phyloP scores from a whole-genome alignment of 306 rosid genomes.

The Cicer judaicum region DNA sequence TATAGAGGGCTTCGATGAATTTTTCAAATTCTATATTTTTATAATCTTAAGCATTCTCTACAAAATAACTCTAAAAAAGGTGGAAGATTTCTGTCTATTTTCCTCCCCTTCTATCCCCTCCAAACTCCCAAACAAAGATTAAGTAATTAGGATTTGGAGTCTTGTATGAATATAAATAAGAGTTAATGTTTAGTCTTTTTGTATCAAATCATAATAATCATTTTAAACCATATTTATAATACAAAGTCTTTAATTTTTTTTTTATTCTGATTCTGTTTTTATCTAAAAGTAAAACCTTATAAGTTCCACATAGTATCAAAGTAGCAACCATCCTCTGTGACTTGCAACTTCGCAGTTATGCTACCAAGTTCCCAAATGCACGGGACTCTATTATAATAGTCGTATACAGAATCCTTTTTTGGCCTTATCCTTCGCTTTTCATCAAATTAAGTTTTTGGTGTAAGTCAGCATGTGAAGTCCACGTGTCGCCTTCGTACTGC shows the following conservation, averaged over 20 bases:
- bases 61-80: no score
- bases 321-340: not conserved
- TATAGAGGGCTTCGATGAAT: no score
- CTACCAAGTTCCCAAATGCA: not conserved
- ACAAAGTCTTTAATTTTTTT: no score
- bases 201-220: not conserved
- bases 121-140: not conserved
- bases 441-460: not conserved
- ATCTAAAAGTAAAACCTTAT: no score
- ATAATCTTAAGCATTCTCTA: no score
- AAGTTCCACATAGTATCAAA: not conserved
- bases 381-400: not conserved
- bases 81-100: no score
- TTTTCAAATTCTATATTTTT: no score
- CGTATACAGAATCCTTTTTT: not conserved
- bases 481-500: not conserved
- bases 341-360: no score
- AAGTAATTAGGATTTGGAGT: slow-evolving; percentile 7
- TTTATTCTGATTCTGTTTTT: no score
- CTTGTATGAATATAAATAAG: not conserved
- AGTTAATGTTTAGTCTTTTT: not conserved
- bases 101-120: no score
- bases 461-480: not conserved
- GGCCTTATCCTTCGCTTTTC: not conserved
- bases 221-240: not conserved